Percentiles rank a stretch among this genome's conserved stretches.
These are phyloP conservation scores for Oryza officinalis DNA, from an alignment of 176 grass and related monocot species.

Conservation along the genomic window DNA sequence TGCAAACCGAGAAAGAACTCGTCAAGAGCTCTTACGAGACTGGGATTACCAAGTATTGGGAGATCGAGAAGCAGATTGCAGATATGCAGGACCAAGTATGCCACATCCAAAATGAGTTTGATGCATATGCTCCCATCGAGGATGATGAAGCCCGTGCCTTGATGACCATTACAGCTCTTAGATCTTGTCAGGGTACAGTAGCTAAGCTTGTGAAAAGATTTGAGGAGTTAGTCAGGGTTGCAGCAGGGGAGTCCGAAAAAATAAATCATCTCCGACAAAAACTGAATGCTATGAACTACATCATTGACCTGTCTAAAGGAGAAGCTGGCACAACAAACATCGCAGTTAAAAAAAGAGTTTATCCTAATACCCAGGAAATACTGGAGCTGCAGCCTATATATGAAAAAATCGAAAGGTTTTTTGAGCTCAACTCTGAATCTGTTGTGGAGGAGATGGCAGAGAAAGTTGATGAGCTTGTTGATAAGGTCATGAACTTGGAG, in stretches of 20 bases:
- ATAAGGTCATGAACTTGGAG: constrained; percentile 72
- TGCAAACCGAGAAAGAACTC: constrained; percentile 81
- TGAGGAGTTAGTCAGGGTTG: constrained; percentile 43
- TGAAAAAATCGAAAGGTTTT: constrained; percentile 61
- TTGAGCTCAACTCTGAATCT: constrained; percentile 60
- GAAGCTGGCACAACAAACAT: constrained; percentile 1
- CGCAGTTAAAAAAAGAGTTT: constrained; percentile 10
- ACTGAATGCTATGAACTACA: constrained; percentile 47
- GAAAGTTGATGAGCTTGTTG: constrained; percentile 79
- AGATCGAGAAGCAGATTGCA: constrained; percentile 70
- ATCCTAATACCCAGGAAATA: constrained; percentile 33
- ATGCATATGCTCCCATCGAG: constrained; percentile 49
- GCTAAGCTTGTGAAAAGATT: constrained; percentile 49
- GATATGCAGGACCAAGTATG: constrained; percentile 66
- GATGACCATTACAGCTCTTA: constrained; percentile 70
- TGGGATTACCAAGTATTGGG: constrained; percentile 65
- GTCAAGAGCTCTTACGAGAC: constrained; percentile 77
- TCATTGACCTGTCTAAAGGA: constrained; percentile 14
- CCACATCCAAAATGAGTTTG: constrained; percentile 62
- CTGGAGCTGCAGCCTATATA: constrained; percentile 60
- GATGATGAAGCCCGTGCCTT: constrained; percentile 72
- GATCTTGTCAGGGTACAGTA: constrained; percentile 69
- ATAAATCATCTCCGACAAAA: constrained; percentile 48
- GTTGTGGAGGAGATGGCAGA: constrained; percentile 62
- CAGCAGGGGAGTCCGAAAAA: constrained; percentile 50